phyloP scores from a whole-genome alignment of 1,284 basidiomycete species.

The Papiliotrema laurentii region DNA sequence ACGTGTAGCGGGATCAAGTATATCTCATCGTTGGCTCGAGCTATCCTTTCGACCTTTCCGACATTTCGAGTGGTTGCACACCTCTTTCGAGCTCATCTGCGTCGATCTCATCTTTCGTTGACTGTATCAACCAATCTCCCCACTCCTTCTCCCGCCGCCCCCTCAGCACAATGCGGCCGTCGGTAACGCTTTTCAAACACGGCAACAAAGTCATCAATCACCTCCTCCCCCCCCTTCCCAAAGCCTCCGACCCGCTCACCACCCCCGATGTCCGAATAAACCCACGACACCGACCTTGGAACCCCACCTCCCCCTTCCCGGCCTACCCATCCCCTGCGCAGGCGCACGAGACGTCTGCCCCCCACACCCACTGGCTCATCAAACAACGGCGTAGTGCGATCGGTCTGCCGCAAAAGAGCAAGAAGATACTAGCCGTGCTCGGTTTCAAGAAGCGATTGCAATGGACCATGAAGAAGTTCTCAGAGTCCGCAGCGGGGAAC shows the following conservation, averaged over 20 bases:
- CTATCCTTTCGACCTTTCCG: no score
- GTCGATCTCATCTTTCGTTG: no score
- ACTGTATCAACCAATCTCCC: no score
- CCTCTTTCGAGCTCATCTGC: no score
- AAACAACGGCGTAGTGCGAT: conserved; percentile 52
- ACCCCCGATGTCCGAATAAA: neutral
- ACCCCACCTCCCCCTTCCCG: neutral
- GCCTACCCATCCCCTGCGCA: neutral
- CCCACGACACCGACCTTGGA: conserved; percentile 1
- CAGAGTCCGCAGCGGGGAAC: conserved; percentile 46
- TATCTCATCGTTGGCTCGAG: no score
- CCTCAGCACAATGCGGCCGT: neutral
- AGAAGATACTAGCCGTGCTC: conserved; percentile 47
- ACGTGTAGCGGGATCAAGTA: no score
- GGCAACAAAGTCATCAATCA: neutral
- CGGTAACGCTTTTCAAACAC: neutral
- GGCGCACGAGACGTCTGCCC: conserved; percentile 7
- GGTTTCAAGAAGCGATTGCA: conserved; percentile 50
- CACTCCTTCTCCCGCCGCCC: no score
- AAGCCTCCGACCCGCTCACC: neutral
- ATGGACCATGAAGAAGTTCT: conserved; percentile 49
- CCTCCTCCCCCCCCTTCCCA: neutral
- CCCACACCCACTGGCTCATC: conserved; percentile 48
- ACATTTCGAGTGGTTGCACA: no score
- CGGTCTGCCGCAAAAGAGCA: conserved; percentile 48